These are phyloP conservation scores for Delphinella strobiligena DNA, from an alignment of 2,329 filamentous ascomycete genomes.

Conservation along the genomic window DNA sequence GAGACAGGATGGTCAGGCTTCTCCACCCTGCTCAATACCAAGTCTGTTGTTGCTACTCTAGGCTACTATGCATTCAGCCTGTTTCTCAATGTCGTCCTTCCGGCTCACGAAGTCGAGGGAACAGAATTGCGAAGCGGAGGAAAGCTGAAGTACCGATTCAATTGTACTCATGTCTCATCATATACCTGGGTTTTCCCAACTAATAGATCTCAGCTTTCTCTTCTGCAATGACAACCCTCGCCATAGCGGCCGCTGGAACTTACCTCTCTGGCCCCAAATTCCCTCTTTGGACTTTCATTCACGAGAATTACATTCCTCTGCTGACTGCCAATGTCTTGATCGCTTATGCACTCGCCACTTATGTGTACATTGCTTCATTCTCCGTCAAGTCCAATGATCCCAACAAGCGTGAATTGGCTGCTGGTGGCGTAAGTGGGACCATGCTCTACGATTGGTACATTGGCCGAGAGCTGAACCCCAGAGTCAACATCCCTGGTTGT, in stretches of 20 bases:
- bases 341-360: conserved; percentile 58
- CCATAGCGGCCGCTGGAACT: conserved; percentile 63
- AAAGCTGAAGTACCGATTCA: conserved; percentile 68
- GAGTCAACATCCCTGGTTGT: conserved; percentile 63
- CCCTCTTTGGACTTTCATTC: conserved; percentile 82
- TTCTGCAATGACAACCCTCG: conserved; percentile 62
- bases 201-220: conserved; percentile 47
- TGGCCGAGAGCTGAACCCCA: conserved; percentile 87
- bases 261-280: conserved; percentile 68
- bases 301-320: conserved; percentile 79
- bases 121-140: conserved; percentile 58
- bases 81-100: conserved; percentile 63
- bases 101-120: conserved; percentile 60
- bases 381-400: conserved; percentile 63
- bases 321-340: conserved; percentile 74
- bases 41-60: conserved; percentile 57
- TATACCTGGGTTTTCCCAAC: conserved; percentile 2
- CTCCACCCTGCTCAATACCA: conserved; percentile 55
- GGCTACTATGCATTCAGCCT: conserved; percentile 70
- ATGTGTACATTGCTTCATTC: conserved; percentile 74
- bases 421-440: conserved; percentile 72
- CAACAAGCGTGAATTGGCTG: conserved; percentile 64
- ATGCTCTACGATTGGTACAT: conserved; percentile 94
- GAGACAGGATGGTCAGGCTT: conserved; percentile 80
- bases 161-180: conserved; percentile 34